These are phyloP conservation scores for Neohortaea acidophila DNA, from an alignment of 495 filamentous ascomycete genomes.

Conservation along the genomic window DNA sequence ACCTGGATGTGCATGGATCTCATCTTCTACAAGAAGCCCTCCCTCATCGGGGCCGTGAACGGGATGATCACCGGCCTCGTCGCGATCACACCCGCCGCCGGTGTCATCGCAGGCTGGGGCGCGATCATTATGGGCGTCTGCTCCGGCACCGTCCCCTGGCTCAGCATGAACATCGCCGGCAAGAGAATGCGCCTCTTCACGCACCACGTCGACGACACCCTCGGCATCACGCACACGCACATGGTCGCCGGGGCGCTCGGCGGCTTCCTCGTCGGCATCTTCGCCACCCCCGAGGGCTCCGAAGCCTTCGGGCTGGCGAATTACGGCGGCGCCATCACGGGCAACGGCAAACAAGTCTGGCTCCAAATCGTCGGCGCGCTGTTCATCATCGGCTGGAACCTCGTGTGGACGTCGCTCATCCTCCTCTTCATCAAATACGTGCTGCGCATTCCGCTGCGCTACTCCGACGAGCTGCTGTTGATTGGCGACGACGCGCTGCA, in stretches of 20 bases:
- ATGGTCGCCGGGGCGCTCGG: conserved; percentile 36
- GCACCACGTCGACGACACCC: conserved; percentile 36
- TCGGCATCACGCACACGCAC: conserved; percentile 41
- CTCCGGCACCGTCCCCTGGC: conserved; percentile 38
- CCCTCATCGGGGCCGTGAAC: conserved; percentile 38
- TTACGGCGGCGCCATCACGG: conserved; percentile 37
- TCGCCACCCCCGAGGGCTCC: conserved; percentile 36
- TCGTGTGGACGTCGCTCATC: conserved; percentile 39
- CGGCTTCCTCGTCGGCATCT: conserved; percentile 39
- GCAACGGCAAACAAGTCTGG: conserved; percentile 39
- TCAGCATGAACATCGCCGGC: conserved; percentile 38
- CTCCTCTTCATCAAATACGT: conserved; percentile 42
- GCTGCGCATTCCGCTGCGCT: conserved; percentile 34
- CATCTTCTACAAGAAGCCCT: conserved; percentile 36
- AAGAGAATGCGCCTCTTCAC: conserved; percentile 29
- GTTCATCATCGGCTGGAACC: conserved; percentile 43
- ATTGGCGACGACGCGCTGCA: conserved; percentile 39
- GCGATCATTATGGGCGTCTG: conserved; percentile 37
- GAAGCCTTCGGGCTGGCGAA: conserved; percentile 35
- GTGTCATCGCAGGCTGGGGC: conserved; percentile 42
- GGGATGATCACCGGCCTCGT: conserved; percentile 42
- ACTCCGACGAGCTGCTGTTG: conserved; percentile 33
- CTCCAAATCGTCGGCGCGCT: conserved; percentile 38
- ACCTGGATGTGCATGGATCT: conserved; percentile 35
- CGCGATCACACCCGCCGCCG: conserved; percentile 41